Conservation (phyloP, 2,329 filamentous ascomycete species). For the Xylaria arbuscula region DNA sequence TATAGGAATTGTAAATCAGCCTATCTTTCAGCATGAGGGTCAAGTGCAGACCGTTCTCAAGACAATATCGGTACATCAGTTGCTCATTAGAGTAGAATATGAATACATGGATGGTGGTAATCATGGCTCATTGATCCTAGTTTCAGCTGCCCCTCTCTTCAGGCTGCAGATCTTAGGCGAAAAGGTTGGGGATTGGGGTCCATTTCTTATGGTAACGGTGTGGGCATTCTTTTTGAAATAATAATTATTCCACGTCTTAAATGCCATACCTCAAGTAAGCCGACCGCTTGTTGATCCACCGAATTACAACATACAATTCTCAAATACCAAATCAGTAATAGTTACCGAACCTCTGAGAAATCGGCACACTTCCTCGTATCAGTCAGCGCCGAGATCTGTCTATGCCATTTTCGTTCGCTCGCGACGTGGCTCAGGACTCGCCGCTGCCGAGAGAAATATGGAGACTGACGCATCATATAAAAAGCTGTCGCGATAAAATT, state of each 20-base stretch:
- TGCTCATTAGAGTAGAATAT: too few relatives aligned
- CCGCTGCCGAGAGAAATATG: neutral
- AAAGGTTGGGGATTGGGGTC: neutral
- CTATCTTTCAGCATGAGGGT: too few relatives aligned
- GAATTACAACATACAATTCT: neutral
- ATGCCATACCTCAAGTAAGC: neutral
- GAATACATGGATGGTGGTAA: neutral
- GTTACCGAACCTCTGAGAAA: neutral
- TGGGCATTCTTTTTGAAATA: neutral
- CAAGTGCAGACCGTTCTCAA: too few relatives aligned
- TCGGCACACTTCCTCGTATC: neutral
- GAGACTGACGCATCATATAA: neutral
- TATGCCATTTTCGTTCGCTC: neutral
- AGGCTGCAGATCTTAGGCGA: too few relatives aligned
- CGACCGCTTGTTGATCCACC: neutral
- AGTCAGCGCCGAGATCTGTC: constrained; percentile 1
- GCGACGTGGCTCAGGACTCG: neutral
- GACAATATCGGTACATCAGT: too few relatives aligned
- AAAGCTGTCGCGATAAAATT: neutral
- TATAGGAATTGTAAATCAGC: too few relatives aligned
- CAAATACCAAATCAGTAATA: too few relatives aligned
- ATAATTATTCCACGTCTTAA: constrained; percentile 14
- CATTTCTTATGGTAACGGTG: neutral
- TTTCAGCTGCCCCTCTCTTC: too few relatives aligned
- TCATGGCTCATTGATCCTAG: neutral